Percentiles rank a stretch among this genome's conserved stretches.
These are phyloP conservation scores for Aspergillus nomiae DNA, from an alignment of 2,329 filamentous ascomycete species.

Conservation along the genomic window DNA sequence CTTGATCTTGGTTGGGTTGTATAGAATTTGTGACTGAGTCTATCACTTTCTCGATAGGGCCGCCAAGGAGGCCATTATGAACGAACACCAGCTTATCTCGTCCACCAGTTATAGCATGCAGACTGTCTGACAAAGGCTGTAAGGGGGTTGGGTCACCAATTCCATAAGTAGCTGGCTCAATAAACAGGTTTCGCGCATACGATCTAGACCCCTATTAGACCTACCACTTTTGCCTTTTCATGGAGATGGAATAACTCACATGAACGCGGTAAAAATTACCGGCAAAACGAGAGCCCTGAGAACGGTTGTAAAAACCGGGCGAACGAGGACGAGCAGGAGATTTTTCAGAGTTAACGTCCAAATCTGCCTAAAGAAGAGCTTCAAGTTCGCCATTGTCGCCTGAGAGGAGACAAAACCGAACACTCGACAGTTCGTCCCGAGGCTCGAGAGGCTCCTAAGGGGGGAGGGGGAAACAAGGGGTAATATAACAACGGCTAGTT, in stretches of 20 bases:
- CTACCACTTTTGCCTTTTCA: conserved; percentile 10
- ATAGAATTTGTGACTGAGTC: conserved; percentile 62
- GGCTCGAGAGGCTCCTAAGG: background rate
- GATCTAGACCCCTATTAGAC: conserved; percentile 38
- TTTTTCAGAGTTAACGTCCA: conserved; percentile 62
- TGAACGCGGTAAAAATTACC: conserved; percentile 54
- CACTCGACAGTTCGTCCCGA: background rate
- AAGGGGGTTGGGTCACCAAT: conserved; percentile 66
- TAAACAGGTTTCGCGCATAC: conserved; percentile 80
- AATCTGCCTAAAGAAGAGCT: conserved; percentile 52
- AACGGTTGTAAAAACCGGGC: conserved; percentile 56
- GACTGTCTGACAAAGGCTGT: conserved; percentile 64
- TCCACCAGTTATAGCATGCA: conserved; percentile 59
- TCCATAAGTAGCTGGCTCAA: conserved; percentile 74
- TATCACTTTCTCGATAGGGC: conserved; percentile 73
- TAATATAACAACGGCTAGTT: background rate
- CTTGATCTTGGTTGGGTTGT: conserved; percentile 46
- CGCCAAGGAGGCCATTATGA: conserved; percentile 69
- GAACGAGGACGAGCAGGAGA: conserved; percentile 55
- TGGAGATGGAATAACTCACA: conserved; percentile 26
- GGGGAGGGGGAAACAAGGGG: background rate
- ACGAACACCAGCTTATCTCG: conserved; percentile 75
- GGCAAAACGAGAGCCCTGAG: conserved; percentile 60
- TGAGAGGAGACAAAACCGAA: background rate
- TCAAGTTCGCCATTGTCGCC: conserved; percentile 23